Percentiles rank a stretch among this genome's conserved stretches.
These are phyloP conservation scores for Elongisporangium anandrum DNA, from an alignment of 352 stramenopile genomes.

Conservation along the genomic window DNA sequence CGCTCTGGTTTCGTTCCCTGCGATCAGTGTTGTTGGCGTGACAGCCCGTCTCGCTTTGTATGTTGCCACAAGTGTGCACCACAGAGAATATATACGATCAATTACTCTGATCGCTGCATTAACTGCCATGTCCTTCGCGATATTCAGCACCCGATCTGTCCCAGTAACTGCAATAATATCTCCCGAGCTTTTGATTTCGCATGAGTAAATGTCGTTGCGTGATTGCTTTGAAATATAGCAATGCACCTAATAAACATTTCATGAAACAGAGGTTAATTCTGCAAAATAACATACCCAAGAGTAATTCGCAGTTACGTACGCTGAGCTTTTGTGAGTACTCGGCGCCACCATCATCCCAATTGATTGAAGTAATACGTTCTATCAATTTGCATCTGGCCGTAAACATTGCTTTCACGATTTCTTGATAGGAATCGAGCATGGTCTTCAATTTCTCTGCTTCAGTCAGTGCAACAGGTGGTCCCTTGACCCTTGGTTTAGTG, in stretches of 20 bases:
- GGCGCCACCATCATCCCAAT: conserved; percentile 1
- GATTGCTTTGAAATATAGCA: background rate
- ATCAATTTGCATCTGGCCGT: background rate
- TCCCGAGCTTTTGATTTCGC: conserved; percentile 30
- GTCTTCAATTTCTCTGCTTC: background rate
- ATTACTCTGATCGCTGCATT: conserved; percentile 28
- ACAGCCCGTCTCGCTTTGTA: conserved; percentile 42
- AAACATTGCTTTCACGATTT: background rate
- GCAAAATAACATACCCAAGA: background rate
- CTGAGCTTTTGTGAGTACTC: background rate
- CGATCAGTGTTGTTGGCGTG: conserved; percentile 55
- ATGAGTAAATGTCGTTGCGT: conserved; percentile 7
- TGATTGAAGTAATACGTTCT: background rate
- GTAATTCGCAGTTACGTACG: background rate
- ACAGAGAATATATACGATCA: conserved; percentile 39
- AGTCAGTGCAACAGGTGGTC: background rate
- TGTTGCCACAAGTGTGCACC: conserved; percentile 35
- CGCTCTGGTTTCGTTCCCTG: conserved; percentile 57
- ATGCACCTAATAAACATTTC: background rate
- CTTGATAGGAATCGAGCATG: background rate
- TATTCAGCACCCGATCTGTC: conserved; percentile 4
- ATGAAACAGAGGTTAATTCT: background rate
- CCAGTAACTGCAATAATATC: background rate
- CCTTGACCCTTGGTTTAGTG: background rate
- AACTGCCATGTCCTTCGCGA: conserved; percentile 26